These are phyloP conservation scores for Pichia inconspicua DNA, from an alignment of 1,139 yeast species.

Conservation along the genomic window DNA sequence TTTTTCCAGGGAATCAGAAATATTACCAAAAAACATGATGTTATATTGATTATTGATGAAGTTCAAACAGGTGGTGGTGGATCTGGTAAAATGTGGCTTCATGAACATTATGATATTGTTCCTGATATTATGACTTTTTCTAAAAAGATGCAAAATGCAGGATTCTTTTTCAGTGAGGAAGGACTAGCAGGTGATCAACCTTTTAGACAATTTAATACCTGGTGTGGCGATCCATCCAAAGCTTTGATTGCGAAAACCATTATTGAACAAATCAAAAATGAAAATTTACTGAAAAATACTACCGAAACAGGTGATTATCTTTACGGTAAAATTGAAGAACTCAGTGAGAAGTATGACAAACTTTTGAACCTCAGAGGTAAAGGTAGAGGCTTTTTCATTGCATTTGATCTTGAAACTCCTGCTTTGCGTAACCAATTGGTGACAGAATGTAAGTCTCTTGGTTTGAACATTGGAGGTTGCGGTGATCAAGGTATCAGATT, in stretches of 20 bases:
- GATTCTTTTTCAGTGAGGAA: slow-evolving; percentile 64
- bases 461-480: slow-evolving; percentile 70
- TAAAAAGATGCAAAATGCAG: slow-evolving; percentile 74
- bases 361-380: slow-evolving; percentile 57
- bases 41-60: slow-evolving; percentile 69
- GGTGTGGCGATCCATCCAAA: slow-evolving; percentile 68
- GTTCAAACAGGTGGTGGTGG: slow-evolving; percentile 87
- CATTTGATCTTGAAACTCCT: slow-evolving; percentile 54
- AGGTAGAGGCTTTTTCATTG: slow-evolving; percentile 62
- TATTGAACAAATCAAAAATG: slow-evolving; percentile 46
- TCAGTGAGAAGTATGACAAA: slow-evolving; percentile 36
- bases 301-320: slow-evolving; percentile 55
- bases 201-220: slow-evolving; percentile 72
- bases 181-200: slow-evolving; percentile 60
- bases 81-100: slow-evolving; percentile 78
- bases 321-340: slow-evolving; percentile 37
- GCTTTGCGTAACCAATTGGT: slow-evolving; percentile 46
- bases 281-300: slow-evolving; percentile 45
- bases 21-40: slow-evolving; percentile 56
- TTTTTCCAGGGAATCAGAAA: slow-evolving; percentile 75
- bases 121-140: slow-evolving; percentile 70
- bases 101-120: slow-evolving; percentile 64
- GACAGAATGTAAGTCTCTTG: slow-evolving; percentile 41
- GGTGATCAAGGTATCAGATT: slow-evolving; percentile 58
- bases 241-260: slow-evolving; percentile 44